These are phyloP conservation scores for Colletotrichum cordylinicola DNA, from an alignment of 2,329 filamentous ascomycete species.

Conservation along the genomic window DNA sequence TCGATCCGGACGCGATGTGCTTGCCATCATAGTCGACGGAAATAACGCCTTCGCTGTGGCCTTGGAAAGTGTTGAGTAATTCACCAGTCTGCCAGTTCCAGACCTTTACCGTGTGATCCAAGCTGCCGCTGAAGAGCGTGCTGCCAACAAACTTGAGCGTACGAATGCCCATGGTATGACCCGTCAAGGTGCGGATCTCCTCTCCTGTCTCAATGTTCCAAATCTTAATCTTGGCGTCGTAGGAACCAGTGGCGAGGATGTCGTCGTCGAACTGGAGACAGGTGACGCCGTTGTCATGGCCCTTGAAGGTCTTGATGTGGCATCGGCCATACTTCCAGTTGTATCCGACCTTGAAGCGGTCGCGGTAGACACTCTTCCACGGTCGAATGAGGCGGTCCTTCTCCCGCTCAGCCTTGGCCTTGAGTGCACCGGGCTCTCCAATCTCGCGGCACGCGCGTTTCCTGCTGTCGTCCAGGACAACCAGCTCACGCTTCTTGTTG, in stretches of 20 bases:
- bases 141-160: constrained; percentile 92
- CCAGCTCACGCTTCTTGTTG: constrained; percentile 39
- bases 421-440: constrained; percentile 12
- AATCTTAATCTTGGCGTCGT: constrained; percentile 93
- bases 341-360: constrained; percentile 91
- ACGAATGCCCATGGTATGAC: constrained; percentile 84
- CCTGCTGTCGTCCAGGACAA: constrained; percentile 32
- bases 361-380: constrained; percentile 99
- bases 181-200: constrained; percentile 82
- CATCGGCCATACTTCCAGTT: constrained; percentile 98
- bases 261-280: constrained; percentile 76
- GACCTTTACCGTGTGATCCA: constrained; percentile 87
- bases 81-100: constrained; percentile 97
- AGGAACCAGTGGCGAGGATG: constrained; percentile 91
- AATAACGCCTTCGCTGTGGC: constrained; percentile 84
- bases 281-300: constrained; percentile 77
- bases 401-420: constrained; percentile 35
- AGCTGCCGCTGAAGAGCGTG: constrained; percentile 87
- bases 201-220: constrained; percentile 93
- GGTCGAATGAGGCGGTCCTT: constrained; percentile 61
- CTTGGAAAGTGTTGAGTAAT: constrained; percentile 80
- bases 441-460: constrained; percentile 38
- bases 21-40: constrained; percentile 86
- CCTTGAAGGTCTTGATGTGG: constrained; percentile 82
- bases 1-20: constrained; percentile 85